A percentile compares a stretch with the other conserved stretches of the same genome.
Evolutionary conservation across 345 rosid genomes (phyloP).

Genomic region (Heritiera fomes): DNA sequence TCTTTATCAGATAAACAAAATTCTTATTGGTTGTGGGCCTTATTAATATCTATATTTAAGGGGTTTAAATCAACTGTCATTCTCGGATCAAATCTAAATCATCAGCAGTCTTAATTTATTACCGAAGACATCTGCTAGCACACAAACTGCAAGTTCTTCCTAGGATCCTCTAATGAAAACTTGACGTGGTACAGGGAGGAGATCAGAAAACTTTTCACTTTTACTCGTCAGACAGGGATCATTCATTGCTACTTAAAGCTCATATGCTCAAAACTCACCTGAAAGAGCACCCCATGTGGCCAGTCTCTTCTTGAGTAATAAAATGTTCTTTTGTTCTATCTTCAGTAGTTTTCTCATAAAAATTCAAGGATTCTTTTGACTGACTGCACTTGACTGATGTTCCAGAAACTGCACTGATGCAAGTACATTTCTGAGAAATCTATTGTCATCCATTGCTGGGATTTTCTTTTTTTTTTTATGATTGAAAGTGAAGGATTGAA

Average conservation of each 20-base stretch:
- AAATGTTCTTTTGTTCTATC: background rate
- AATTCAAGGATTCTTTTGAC: no score
- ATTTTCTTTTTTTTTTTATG: no score
- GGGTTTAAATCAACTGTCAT: background rate
- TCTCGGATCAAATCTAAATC: background rate
- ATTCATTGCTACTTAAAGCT: background rate
- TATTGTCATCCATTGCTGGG: no score
- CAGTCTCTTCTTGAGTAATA: background rate
- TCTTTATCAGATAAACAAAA: no score
- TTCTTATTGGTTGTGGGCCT: no score
- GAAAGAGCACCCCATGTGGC: background rate
- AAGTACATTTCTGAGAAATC: no score
- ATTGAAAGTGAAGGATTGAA: no score
- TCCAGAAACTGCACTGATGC: no score
- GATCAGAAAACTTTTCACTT: background rate
- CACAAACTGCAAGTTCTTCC: background rate
- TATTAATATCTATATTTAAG: background rate
- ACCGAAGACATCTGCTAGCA: background rate
- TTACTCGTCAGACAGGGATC: background rate
- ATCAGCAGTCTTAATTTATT: background rate
- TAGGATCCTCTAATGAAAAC: background rate
- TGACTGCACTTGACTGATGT: no score
- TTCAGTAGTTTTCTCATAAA: no score
- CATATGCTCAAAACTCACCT: background rate
- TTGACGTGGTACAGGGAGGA: background rate